Percentiles rank a stretch among this genome's conserved stretches.
phyloP scores from a whole-genome alignment of 371 early-diverging fungal species.

The Rhizomucor pusillus region DNA sequence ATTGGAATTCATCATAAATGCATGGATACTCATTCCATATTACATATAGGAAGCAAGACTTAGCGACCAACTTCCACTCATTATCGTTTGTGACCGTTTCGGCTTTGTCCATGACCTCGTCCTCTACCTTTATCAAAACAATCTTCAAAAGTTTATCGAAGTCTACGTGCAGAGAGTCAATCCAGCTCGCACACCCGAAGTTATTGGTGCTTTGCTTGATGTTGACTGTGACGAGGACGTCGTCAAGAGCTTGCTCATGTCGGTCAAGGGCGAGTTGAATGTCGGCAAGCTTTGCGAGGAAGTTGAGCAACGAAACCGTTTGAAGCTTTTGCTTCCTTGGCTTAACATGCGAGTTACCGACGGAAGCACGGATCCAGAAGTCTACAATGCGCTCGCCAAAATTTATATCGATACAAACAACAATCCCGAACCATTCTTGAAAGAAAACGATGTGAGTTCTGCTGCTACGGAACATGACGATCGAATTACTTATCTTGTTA shows the following conservation, averaged over 20 bases:
- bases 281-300: conserved; percentile 89
- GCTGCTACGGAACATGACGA: background rate
- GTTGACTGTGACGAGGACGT: conserved; percentile 95
- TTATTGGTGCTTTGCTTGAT: conserved; percentile 96
- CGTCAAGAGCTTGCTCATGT: conserved; percentile 85
- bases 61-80: conserved; percentile 92
- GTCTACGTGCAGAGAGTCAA: conserved; percentile 98
- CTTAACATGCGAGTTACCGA: conserved; percentile 85
- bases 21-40: background rate
- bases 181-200: conserved; percentile 89
- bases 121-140: conserved; percentile 91
- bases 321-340: conserved; percentile 93
- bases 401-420: conserved; percentile 98
- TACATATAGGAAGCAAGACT: conserved; percentile 83
- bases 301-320: conserved; percentile 94
- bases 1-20: background rate
- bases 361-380: conserved; percentile 81
- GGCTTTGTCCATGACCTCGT: conserved; percentile 97
- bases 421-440: conserved; percentile 94
- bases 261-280: conserved; percentile 77
- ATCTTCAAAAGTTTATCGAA: conserved; percentile 92
- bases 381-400: conserved; percentile 97
- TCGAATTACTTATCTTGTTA: background rate
- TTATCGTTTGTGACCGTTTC: conserved; percentile 97
- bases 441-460: conserved; percentile 70